phyloP scores from a whole-genome alignment of 352 stramenopile genomes.

The Globisporangium yorkense region DNA sequence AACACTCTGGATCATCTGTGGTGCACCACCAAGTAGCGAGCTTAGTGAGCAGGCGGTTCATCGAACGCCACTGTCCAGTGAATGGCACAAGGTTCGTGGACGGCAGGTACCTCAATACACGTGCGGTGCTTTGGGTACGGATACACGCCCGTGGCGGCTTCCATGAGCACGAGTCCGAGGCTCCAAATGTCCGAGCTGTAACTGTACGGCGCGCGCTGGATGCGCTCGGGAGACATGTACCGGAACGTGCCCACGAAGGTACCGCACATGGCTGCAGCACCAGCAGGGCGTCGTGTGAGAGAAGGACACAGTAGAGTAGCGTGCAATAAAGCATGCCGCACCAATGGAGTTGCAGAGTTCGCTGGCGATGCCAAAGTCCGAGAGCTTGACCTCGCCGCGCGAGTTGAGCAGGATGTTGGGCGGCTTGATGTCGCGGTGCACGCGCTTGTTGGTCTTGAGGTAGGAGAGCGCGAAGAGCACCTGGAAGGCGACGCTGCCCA shows the following conservation, averaged over 20 bases:
- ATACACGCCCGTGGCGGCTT: conserved; percentile 86
- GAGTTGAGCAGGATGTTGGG: conserved; percentile 94
- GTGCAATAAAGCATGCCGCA: conserved; percentile 6
- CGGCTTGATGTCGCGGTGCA: conserved; percentile 97
- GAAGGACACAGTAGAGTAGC: no score
- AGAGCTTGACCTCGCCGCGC: conserved; percentile 92
- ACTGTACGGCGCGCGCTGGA: conserved; percentile 84
- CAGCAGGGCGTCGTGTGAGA: neutral
- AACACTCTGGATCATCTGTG: conserved; percentile 68
- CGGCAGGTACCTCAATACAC: conserved; percentile 50
- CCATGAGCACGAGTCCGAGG: conserved; percentile 89
- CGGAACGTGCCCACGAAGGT: conserved; percentile 94
- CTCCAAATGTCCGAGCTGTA: conserved; percentile 92
- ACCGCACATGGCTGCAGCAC: conserved; percentile 74
- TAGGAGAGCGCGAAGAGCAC: conserved; percentile 92
- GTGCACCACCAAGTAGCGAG: neutral
- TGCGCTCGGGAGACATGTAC: conserved; percentile 92
- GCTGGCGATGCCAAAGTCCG: conserved; percentile 94
- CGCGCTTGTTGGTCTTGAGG: conserved; percentile 88
- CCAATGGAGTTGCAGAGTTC: conserved; percentile 85
- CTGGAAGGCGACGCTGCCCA: conserved; percentile 92
- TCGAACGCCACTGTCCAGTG: no score
- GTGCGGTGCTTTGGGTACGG: conserved; percentile 83
- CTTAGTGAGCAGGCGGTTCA: neutral
- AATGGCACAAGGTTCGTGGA: neutral